These are phyloP conservation scores for Moringa oleifera DNA, from an alignment of 345 rosid genomes.

Conservation along the genomic window DNA sequence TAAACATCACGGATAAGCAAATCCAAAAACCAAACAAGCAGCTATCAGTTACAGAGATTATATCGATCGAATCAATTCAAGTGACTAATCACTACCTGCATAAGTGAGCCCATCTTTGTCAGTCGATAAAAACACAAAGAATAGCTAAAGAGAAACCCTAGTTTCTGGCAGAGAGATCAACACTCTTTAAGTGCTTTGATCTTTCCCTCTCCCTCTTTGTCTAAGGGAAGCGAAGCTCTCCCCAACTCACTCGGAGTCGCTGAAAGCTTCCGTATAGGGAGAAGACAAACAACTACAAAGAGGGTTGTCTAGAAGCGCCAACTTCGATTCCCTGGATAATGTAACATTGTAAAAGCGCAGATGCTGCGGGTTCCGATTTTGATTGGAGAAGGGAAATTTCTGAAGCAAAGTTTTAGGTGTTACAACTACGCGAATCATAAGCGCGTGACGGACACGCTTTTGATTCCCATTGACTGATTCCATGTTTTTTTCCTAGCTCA, in stretches of 20 bases:
- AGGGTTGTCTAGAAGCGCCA: no score
- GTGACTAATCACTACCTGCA: conserved; percentile 37
- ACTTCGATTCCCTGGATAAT: no score
- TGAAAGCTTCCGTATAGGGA: background rate
- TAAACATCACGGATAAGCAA: conserved; percentile 3
- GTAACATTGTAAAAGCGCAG: no score
- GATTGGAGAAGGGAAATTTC: background rate
- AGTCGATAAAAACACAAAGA: background rate
- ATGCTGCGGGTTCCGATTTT: no score
- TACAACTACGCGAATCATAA: background rate
- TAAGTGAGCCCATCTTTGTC: conserved; percentile 50
- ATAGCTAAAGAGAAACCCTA: background rate
- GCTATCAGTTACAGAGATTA: background rate
- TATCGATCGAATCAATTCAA: background rate
- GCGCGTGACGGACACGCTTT: background rate
- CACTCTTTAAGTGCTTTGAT: background rate
- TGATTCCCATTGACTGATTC: no score
- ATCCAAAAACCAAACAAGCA: background rate
- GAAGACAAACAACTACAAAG: no score
- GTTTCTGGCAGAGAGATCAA: conserved; percentile 3
- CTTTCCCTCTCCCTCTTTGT: background rate
- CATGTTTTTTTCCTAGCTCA: no score
- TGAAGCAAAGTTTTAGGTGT: background rate
- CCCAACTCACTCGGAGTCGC: background rate
- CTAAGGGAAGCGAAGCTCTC: background rate